Evolutionary conservation across 495 filamentous ascomycete species (phyloP), one percentile per base, ranked within the genome.

Genomic region (Pyrenopolyporus hunteri): DNA sequence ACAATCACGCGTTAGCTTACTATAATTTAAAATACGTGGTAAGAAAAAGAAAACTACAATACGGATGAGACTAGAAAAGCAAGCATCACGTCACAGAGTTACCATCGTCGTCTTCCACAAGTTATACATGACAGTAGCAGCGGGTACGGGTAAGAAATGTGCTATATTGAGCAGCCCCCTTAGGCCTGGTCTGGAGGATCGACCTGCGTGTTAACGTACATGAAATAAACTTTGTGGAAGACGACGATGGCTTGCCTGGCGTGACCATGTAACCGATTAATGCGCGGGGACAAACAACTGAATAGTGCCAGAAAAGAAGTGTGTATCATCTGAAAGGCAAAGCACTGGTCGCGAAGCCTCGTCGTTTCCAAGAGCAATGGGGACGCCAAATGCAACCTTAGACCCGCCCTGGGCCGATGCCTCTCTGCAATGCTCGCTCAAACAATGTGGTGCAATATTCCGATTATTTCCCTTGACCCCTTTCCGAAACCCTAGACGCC

Each of bases 151-250:
- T 68, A 56, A 63, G 68, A 76, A 71, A 80, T 78, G n/a, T n/a
- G 75, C 72, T 83, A 75, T 82, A 82, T 83, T 80, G 68, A 72
- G 74, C 74, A 77, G 74, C 78, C 61, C n/a, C 69, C 70, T 70
- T 66, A 73, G 71, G 67, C 58, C 53, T 65, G 64, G 73, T 73
- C 68, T 70, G 63, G 68, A 71, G 77, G 74, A 72, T 76, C 74
- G 76, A 73, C 73, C 64, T 70, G 72, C 68, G 72, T 71, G 77
- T 83, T 91, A 91, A 91, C 88, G 86, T 92, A 92, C 89, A 92
- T 87, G 80, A 83, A 75, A n/a, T n/a, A 62, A 73, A 70, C 77
- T 79, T 78, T 82, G 82, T 80, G 76, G 78, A 86, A 83, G 83
- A 84, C 83, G 84, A 85, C 82, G 84, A 85, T 82, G 81, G 81